phyloP scores from a whole-genome alignment of 2,329 filamentous ascomycete species.

The Alternaria conjuncta region DNA sequence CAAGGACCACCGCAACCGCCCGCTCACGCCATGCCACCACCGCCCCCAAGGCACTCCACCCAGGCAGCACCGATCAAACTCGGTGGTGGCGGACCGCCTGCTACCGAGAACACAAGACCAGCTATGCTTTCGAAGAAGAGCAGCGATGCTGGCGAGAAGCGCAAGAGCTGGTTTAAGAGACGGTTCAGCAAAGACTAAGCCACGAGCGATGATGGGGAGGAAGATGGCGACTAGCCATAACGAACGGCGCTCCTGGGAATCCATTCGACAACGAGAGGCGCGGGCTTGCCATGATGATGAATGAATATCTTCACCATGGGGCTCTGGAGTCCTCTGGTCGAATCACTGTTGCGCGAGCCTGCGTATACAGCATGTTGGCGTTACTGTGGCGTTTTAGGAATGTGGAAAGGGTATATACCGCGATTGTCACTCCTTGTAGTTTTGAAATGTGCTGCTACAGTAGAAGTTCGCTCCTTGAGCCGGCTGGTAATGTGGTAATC shows the following conservation, averaged over 20 bases:
- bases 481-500: constrained; percentile 32
- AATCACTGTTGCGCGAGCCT: constrained; percentile 11
- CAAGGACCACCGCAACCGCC: constrained; percentile 20
- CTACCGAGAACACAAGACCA: constrained; percentile 17
- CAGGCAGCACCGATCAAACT: constrained; percentile 35
- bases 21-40: constrained; percentile 13
- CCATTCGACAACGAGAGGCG: constrained; percentile 2
- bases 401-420: constrained; percentile 7
- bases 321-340: constrained; percentile 5
- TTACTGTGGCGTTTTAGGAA: constrained; percentile 17
- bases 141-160: constrained; percentile 59
- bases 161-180: constrained; percentile 88
- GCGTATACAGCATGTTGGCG: constrained; percentile 14
- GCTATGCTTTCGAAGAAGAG: constrained; percentile 32
- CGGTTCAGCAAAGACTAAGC: constrained; percentile 72
- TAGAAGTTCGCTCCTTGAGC: constrained; percentile 9
- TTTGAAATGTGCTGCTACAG: constrained; percentile 16
- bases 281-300: constrained; percentile 18
- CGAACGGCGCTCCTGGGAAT: not conserved
- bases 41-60: constrained; percentile 26
- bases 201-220: not conserved
- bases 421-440: constrained; percentile 25
- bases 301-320: constrained; percentile 1
- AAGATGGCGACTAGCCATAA: not conserved
- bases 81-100: constrained; percentile 19